Conservation (phyloP, 164 flowering plant species). For the Stephania yunnanensis region DNA sequence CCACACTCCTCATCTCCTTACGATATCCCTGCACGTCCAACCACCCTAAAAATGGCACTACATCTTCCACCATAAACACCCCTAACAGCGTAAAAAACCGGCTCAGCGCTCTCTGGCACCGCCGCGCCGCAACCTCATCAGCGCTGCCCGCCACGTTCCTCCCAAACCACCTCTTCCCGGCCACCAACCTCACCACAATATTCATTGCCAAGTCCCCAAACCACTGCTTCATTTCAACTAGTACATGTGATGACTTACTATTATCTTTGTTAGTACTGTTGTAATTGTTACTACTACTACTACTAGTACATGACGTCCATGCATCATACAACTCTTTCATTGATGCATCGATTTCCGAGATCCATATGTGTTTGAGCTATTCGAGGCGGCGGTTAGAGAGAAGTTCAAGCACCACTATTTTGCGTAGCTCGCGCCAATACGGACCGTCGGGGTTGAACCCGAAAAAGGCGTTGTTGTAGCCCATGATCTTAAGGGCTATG, state of each 20-base stretch:
- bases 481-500: no score
- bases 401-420: no score
- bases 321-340: no score
- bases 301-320: no score
- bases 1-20: slow-evolving; percentile 3
- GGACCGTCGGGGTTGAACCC: no score
- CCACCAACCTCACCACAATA: slow-evolving; percentile 8
- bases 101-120: background rate
- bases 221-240: slow-evolving; percentile 10
- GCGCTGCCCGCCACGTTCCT: no score
- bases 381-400: no score
- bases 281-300: no score
- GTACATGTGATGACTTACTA: background rate
- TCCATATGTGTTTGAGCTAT: no score
- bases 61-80: slow-evolving; percentile 7
- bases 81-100: slow-evolving; percentile 4
- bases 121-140: background rate
- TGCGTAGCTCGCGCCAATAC: no score
- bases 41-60: slow-evolving; percentile 9
- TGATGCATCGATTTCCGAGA: no score
- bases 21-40: slow-evolving; percentile 9
- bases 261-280: background rate
- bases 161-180: slow-evolving; percentile 10
- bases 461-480: no score
- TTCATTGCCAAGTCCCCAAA: slow-evolving; percentile 13